A percentile compares a stretch with the other conserved stretches of the same genome.
phyloP scores from a whole-genome alignment of 2,329 filamentous ascomycete species.

The Paraphoma chrysanthemicola region DNA sequence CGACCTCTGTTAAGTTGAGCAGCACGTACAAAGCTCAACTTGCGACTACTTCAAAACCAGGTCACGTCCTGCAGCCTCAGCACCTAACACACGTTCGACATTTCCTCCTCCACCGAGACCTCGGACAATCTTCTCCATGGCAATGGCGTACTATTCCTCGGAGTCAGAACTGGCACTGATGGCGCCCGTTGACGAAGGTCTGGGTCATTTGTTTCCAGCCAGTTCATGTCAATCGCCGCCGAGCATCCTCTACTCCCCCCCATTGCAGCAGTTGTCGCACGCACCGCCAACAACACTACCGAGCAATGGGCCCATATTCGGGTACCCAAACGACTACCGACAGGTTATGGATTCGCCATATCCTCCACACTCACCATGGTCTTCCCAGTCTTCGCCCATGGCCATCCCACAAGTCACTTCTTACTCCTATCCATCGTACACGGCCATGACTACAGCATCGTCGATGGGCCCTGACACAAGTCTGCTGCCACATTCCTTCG shows the following conservation, averaged over 20 bases:
- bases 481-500: slow-evolving; percentile 30
- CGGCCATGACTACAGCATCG: slow-evolving; percentile 31
- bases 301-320: slow-evolving; percentile 33
- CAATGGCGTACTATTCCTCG: slow-evolving; percentile 44
- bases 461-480: slow-evolving; percentile 32
- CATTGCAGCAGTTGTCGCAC: slow-evolving; percentile 41
- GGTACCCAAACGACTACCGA: slow-evolving; percentile 38
- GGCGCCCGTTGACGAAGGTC: slow-evolving; percentile 38
- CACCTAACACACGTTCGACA: slow-evolving; percentile 9
- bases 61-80: slow-evolving; percentile 9
- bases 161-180: slow-evolving; percentile 48
- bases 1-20: slow-evolving; percentile 37
- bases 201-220: slow-evolving; percentile 45
- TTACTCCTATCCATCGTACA: slow-evolving; percentile 43
- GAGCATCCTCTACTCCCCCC: slow-evolving; percentile 47
- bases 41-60: slow-evolving; percentile 22
- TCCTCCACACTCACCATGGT: slow-evolving; percentile 40
- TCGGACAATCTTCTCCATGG: slow-evolving; percentile 18
- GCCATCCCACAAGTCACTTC: slow-evolving; percentile 38
- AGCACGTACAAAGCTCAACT: slow-evolving; percentile 32
- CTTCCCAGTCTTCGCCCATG: slow-evolving; percentile 37
- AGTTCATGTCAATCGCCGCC: slow-evolving; percentile 47
- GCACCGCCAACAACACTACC: slow-evolving; percentile 30
- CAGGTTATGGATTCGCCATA: slow-evolving; percentile 43
- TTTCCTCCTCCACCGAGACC: not conserved